Conservation (phyloP, 2,329 filamentous ascomycete species). For the Hypomyces rosellus region DNA sequence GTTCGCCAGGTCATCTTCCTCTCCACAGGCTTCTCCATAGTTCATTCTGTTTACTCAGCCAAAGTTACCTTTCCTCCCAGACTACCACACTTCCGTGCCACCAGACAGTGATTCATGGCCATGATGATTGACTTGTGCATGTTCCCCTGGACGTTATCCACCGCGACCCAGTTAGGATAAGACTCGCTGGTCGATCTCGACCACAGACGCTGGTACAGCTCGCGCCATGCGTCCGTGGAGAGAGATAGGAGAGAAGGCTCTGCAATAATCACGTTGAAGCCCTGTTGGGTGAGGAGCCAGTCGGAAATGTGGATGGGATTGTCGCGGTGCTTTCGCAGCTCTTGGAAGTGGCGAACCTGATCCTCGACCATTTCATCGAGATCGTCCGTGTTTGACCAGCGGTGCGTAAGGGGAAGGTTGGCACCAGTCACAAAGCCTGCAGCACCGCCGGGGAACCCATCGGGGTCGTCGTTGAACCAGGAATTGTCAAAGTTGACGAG, state of each 20-base stretch:
- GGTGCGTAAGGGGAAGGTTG: conserved; percentile 20
- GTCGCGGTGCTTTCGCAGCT: conserved; percentile 10
- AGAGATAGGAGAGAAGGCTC: conserved; percentile 9
- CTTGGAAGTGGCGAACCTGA: conserved; percentile 17
- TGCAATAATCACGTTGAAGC: conserved; percentile 3
- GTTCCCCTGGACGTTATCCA: conserved; percentile 22
- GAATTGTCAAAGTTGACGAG: conserved; percentile 21
- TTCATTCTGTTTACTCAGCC: too few relatives aligned
- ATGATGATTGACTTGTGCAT: conserved; percentile 21
- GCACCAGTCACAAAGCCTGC: conserved; percentile 22
- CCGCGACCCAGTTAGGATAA: conserved; percentile 29
- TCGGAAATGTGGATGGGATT: conserved; percentile 19
- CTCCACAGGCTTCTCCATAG: too few relatives aligned
- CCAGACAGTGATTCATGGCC: conserved; percentile 26
- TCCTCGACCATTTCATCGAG: conserved; percentile 13
- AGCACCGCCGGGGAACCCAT: conserved; percentile 18
- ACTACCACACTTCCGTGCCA: conserved; percentile 19
- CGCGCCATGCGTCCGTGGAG: conserved; percentile 15
- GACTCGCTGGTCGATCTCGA: conserved; percentile 12
- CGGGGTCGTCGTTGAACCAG: conserved; percentile 15
- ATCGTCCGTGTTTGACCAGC: conserved; percentile 18
- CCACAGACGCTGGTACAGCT: conserved; percentile 21
- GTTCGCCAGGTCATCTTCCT: too few relatives aligned
- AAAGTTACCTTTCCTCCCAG: conserved; percentile 17
- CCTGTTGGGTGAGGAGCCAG: conserved; percentile 21